Evolutionary conservation across 352 stramenopile species (phyloP).

Genomic region (Lagenidium giganteum): DNA sequence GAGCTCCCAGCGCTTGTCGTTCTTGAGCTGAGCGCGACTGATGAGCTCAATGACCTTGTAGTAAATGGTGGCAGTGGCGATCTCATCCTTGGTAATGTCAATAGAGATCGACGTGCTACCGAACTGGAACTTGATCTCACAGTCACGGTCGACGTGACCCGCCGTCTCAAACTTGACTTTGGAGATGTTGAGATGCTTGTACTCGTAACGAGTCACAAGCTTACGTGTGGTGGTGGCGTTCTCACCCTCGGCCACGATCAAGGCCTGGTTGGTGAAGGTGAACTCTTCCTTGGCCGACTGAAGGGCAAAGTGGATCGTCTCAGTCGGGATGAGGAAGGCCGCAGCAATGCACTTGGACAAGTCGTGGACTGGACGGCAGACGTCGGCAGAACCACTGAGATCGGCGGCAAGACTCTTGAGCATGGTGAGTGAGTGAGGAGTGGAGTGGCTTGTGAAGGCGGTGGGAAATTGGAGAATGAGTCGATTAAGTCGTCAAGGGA

Average conservation of each 20-base stretch:
- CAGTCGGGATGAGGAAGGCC: constrained; percentile 42
- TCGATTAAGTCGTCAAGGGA: not conserved
- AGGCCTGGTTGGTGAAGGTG: constrained; percentile 56
- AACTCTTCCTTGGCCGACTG: constrained; percentile 55
- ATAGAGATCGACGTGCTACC: constrained; percentile 33
- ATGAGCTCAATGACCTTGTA: constrained; percentile 58
- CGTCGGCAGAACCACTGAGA: constrained; percentile 14
- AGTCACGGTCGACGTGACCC: constrained; percentile 41
- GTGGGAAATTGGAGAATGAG: constrained; percentile 8
- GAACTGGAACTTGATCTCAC: constrained; percentile 57
- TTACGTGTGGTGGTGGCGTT: constrained; percentile 45
- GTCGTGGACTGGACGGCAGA: constrained; percentile 23
- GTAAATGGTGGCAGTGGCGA: constrained; percentile 21
- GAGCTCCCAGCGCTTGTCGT: constrained; percentile 41
- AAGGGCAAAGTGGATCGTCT: constrained; percentile 51
- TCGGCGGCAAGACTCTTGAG: constrained; percentile 16
- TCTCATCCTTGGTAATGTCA: constrained; percentile 38
- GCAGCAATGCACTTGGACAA: constrained; percentile 36
- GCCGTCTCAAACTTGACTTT: constrained; percentile 44
- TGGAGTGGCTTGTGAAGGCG: not conserved
- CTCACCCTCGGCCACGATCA: constrained; percentile 31
- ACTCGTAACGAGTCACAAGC: constrained; percentile 41
- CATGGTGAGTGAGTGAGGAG: constrained; percentile 5
- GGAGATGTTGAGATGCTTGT: constrained; percentile 20
- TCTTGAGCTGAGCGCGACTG: constrained; percentile 30